Evolutionary conservation across 2,329 filamentous ascomycete species (phyloP).

Genomic region (Trichoderma arundinaceum): DNA sequence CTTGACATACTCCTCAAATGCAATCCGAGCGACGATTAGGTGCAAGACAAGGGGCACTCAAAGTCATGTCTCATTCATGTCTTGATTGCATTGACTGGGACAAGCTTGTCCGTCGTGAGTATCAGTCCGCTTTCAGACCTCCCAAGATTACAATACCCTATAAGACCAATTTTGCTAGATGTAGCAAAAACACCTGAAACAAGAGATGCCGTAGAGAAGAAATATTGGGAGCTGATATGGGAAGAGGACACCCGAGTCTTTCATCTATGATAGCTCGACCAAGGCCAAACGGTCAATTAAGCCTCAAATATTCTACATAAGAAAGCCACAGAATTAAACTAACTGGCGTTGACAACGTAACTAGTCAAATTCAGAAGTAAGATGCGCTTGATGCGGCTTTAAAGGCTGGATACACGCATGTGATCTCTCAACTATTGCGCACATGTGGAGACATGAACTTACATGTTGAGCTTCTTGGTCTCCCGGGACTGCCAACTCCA

Average conservation of each 20-base stretch:
- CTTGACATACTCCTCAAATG: neutral
- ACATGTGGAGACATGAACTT: neutral
- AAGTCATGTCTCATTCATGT: neutral
- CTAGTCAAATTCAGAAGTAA: neutral
- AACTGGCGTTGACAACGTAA: neutral
- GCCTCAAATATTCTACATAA: neutral
- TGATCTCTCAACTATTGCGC: neutral
- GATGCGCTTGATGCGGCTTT: neutral
- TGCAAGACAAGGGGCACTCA: neutral
- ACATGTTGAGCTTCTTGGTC: neutral
- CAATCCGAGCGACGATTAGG: neutral
- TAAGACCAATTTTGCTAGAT: too few species aligned
- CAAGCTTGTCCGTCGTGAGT: neutral
- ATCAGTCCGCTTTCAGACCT: neutral
- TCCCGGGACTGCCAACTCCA: neutral
- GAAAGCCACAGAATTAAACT: neutral
- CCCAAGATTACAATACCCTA: neutral
- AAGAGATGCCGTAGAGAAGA: neutral
- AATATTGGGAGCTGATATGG: neutral
- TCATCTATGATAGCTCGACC: neutral
- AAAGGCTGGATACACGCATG: neutral
- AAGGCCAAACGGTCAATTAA: neutral
- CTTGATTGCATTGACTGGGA: neutral
- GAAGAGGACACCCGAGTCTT: neutral
- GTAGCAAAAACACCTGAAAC: too few species aligned